A percentile compares a stretch with the other conserved stretches of the same genome.
These are phyloP conservation scores for Podosphaera xanthii DNA, from an alignment of 2,329 filamentous ascomycete species.

Conservation along the genomic window DNA sequence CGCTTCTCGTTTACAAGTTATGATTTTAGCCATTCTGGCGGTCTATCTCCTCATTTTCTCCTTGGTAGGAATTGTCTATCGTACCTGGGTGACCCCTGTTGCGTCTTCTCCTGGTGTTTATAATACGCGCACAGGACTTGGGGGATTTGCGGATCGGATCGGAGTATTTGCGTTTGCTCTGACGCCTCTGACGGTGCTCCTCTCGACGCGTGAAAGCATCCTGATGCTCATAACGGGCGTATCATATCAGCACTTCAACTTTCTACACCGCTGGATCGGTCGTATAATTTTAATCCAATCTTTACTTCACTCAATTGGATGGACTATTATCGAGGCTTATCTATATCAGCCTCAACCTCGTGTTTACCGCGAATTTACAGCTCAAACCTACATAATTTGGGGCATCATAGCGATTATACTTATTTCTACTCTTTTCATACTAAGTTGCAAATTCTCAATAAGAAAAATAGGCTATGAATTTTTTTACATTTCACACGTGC, in stretches of 20 bases:
- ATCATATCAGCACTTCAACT: constrained; percentile 57
- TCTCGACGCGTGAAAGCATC: constrained; percentile 46
- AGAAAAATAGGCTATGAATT: constrained; percentile 50
- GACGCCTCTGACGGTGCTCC: constrained; percentile 44
- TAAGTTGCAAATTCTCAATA: constrained; percentile 36
- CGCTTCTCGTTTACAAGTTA: constrained; percentile 43
- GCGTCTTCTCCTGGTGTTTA: constrained; percentile 17
- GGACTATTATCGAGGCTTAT: constrained; percentile 40
- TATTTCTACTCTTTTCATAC: constrained; percentile 33
- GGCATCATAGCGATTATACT: constrained; percentile 46
- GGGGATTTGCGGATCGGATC: constrained; percentile 44
- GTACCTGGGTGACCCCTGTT: constrained; percentile 43
- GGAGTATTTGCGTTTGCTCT: constrained; percentile 52
- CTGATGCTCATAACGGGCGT: constrained; percentile 48
- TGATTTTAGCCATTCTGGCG: constrained; percentile 32
- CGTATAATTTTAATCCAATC: constrained; percentile 50
- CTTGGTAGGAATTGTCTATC: constrained; percentile 43
- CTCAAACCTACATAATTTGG: constrained; percentile 48
- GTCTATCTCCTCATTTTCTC: constrained; percentile 44
- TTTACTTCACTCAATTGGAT: constrained; percentile 45
- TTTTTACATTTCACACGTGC: constrained; percentile 52
- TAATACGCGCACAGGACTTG: constrained; percentile 42
- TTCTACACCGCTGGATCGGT: constrained; percentile 54
- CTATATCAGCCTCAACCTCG: constrained; percentile 51
- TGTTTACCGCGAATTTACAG: constrained; percentile 32